phyloP scores from a whole-genome alignment of 2,329 filamentous ascomycete genomes.

The Colletotrichum higginsianum region DNA sequence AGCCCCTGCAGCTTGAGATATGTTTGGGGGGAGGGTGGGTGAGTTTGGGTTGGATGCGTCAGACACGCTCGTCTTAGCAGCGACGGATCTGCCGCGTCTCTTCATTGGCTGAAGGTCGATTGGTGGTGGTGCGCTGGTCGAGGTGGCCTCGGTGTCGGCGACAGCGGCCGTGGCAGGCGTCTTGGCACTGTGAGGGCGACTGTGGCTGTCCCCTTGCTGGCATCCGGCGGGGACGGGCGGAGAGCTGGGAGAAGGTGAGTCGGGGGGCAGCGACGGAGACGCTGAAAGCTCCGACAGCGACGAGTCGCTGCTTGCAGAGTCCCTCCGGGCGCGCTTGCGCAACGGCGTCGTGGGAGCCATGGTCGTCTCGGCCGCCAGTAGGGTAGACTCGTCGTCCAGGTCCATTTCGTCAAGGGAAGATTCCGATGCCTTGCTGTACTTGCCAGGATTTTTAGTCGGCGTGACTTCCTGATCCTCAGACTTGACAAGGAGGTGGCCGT shows the following conservation, averaged over 20 bases:
- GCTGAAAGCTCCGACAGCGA: conserved; percentile 57
- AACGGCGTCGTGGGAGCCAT: conserved; percentile 50
- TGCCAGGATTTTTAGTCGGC: conserved; percentile 35
- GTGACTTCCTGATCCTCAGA: conserved; percentile 28
- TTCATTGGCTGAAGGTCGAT: conserved; percentile 55
- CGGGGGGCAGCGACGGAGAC: conserved; percentile 48
- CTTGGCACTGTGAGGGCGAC: conserved; percentile 42
- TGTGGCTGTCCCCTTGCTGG: conserved; percentile 41
- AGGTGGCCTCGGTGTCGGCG: conserved; percentile 42
- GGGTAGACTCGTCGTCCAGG: conserved; percentile 24
- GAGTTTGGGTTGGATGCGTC: conserved; percentile 56
- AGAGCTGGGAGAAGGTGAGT: conserved; percentile 54
- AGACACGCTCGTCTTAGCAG: conserved; percentile 56
- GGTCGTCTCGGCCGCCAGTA: conserved; percentile 25
- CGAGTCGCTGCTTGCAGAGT: conserved; percentile 59
- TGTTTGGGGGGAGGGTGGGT: conserved; percentile 46
- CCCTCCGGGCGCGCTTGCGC: conserved; percentile 53
- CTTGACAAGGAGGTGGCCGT: conserved; percentile 58
- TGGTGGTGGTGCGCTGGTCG: conserved; percentile 41
- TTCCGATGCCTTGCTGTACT: conserved; percentile 32
- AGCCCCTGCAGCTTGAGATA: conserved; percentile 47
- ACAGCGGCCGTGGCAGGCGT: conserved; percentile 41
- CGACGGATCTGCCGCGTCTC: conserved; percentile 57
- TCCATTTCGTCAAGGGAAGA: conserved; percentile 21
- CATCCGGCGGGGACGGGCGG: conserved; percentile 41